Conservation (phyloP, 306 rosid genomes). For the Fagus crenata region DNA sequence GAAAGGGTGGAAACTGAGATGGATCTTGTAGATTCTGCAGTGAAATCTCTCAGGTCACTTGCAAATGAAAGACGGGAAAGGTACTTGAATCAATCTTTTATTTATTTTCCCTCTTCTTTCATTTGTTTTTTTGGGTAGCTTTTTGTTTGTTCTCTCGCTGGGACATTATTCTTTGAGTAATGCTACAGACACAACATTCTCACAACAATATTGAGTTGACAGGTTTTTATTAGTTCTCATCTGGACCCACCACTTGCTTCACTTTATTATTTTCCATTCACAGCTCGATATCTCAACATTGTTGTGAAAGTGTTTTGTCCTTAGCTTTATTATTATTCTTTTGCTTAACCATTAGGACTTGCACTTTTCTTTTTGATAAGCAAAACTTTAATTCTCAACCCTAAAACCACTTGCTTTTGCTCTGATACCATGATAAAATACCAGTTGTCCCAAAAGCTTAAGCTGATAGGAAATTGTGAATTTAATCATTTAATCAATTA, state of each 20-base stretch:
- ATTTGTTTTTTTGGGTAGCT: neutral
- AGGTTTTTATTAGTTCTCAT: too few relatives aligned
- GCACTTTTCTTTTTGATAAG: neutral
- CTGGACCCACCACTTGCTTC: too few relatives aligned
- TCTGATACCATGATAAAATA: too few relatives aligned
- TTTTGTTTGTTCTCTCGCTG: neutral
- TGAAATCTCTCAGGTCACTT: constrained; percentile 78
- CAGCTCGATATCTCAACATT: too few relatives aligned
- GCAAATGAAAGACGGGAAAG: constrained; percentile 93
- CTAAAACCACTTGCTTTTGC: neutral
- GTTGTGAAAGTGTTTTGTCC: too few relatives aligned
- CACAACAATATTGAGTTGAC: too few relatives aligned
- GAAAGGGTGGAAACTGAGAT: constrained; percentile 66
- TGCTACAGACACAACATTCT: too few relatives aligned
- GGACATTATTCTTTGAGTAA: neutral
- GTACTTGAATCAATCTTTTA: constrained; percentile 40
- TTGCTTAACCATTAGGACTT: neutral
- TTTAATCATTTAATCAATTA: too few relatives aligned
- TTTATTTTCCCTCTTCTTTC: neutral
- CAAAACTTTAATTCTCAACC: neutral
- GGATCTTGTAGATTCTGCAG: constrained; percentile 68
- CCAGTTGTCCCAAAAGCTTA: too few relatives aligned
- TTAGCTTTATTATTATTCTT: neutral
- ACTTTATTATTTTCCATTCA: too few relatives aligned
- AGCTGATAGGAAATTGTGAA: too few relatives aligned